Percentiles rank a stretch among this genome's conserved stretches.
These are phyloP conservation scores for Fusarium robinianum DNA, from an alignment of 2,329 filamentous ascomycete genomes.

Conservation along the genomic window DNA sequence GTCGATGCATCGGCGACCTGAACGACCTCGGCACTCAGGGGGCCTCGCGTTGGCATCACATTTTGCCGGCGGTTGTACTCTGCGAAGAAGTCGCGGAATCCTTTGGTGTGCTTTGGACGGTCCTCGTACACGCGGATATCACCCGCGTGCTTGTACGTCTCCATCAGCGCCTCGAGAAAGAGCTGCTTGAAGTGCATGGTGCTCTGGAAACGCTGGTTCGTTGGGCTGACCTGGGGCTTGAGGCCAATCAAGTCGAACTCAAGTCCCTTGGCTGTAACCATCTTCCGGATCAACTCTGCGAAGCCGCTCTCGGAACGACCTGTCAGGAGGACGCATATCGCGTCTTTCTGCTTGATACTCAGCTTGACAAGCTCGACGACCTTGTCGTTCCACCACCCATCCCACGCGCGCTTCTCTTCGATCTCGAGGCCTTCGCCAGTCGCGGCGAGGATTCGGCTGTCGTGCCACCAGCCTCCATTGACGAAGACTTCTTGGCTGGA, in stretches of 20 bases:
- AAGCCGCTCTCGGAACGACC: conserved; percentile 81
- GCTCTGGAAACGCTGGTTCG: conserved; percentile 74
- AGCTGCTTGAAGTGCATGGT: conserved; percentile 94
- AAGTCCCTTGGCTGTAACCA: conserved; percentile 75
- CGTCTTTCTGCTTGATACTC: conserved; percentile 82
- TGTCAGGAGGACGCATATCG: conserved; percentile 83
- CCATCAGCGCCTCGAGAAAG: conserved; percentile 78
- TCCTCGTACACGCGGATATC: conserved; percentile 80
- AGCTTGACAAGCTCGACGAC: conserved; percentile 80
- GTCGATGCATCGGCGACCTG: conserved; percentile 79
- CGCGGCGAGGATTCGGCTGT: conserved; percentile 79
- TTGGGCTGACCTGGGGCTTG: conserved; percentile 83
- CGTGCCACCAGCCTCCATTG: conserved; percentile 97
- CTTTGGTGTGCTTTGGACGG: conserved; percentile 69
- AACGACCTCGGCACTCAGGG: conserved; percentile 79
- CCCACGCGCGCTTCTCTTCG: conserved; percentile 84
- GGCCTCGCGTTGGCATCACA: conserved; percentile 58
- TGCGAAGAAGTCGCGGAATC: conserved; percentile 82
- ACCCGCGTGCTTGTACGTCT: conserved; percentile 82
- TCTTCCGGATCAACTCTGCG: conserved; percentile 77
- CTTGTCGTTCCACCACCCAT: conserved; percentile 96
- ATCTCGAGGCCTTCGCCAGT: conserved; percentile 81
- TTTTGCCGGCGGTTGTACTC: conserved; percentile 70
- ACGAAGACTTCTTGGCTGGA: conserved; percentile 75
- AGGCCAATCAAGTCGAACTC: conserved; percentile 87